Base-by-base conservation (phyloP, 1,139 yeast species). In the Petasospora rhodanensis region DNA sequence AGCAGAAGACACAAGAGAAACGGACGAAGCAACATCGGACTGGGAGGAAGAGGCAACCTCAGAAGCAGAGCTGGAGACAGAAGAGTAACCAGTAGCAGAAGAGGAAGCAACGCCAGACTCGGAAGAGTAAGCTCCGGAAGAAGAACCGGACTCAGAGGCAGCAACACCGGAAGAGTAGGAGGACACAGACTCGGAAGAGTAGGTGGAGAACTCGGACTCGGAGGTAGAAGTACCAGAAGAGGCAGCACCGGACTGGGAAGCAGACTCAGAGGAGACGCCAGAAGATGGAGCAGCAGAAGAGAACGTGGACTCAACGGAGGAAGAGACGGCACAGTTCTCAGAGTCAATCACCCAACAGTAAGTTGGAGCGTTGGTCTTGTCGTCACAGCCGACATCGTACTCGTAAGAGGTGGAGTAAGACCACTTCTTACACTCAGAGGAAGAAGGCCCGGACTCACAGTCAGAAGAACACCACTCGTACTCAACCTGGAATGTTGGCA, bases 391-490 rank as follows among this genome's bases (percentile, higher is more conserved):
- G 14, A 40, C 38, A 8, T 18, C 30, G 22, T 38, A 31, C 15
- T 41, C 42, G 22, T 41, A 41, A 4, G 45, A 37, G 4, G 11
- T 21, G 7, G 13, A 28, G 17, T 31, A 41, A 5, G n/a, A 28
- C 45, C 45, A 28, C 7, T 4, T 14, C 5, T 13, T 18, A 12
- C 20, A 23, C 25, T 23, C 25, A 23, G 18, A 14, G 5, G 7
- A 23, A 29, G n/a, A n/a, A n/a, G n/a, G n/a, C n/a, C n/a, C n/a
- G n/a, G n/a, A n/a, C n/a, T n/a, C 31, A n/a, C n/a, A 14, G 10
- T 5, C 21, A 9, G 21, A 25, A 11, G 35, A 2, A 27, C 45
- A 38, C 46, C 47, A 43, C 21, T 42, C 44, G 18, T 13, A 41
- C 26, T 43, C 42, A n/a, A 43, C 41, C 15, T 40, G 34, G 18